A percentile compares a stretch with the other conserved stretches of the same genome.
These are phyloP conservation scores for Ailanthus altissimus DNA, from an alignment of 345 rosid genomes.

Conservation along the genomic window DNA sequence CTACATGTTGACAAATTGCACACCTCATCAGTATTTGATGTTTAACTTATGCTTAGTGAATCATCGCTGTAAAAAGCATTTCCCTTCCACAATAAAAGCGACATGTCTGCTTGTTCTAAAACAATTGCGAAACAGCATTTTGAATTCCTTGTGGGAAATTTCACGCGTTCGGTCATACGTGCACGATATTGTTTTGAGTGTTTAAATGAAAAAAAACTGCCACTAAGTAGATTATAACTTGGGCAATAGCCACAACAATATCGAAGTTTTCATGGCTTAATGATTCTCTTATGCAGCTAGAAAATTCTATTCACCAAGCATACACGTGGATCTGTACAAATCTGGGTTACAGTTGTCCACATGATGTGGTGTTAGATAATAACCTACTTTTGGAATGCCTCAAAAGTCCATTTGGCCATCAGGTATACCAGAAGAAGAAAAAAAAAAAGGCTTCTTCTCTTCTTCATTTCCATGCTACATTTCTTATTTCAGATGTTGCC, in stretches of 20 bases:
- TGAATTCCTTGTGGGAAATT: no score
- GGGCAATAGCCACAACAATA: no score
- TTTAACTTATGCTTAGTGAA: neutral
- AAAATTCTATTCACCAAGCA: neutral
- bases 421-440: neutral
- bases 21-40: neutral
- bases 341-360: neutral
- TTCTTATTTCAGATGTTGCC: constrained; percentile 76
- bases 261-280: neutral
- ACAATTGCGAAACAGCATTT: no score
- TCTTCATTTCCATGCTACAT: no score
- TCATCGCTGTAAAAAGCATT: neutral
- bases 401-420: neutral
- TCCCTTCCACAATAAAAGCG: no score
- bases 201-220: no score
- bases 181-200: no score
- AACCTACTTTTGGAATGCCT: neutral
- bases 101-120: no score
- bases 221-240: no score
- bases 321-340: neutral
- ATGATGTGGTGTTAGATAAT: neutral
- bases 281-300: neutral
- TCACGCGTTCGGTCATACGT: no score
- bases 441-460: no score
- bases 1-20: neutral